These are phyloP conservation scores for Stephania japonica DNA, from an alignment of 164 flowering plant genomes.

Conservation along the genomic window DNA sequence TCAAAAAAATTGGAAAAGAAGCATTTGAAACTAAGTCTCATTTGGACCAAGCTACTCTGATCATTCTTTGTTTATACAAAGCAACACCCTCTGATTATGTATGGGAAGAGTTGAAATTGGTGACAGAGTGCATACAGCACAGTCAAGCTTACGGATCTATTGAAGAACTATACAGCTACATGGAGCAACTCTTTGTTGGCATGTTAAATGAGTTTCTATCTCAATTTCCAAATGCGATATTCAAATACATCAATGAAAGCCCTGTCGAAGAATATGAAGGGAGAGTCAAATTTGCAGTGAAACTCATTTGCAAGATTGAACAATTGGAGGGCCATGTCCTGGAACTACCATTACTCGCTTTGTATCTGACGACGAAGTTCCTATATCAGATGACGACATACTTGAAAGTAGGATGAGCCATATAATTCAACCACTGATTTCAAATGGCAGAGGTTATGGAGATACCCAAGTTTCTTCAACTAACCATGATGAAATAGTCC, in stretches of 20 bases:
- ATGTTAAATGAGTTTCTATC: not conserved
- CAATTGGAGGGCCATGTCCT: not conserved
- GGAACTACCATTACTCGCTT: no score
- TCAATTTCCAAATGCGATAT: conserved; percentile 7
- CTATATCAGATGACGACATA: no score
- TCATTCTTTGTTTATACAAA: not conserved
- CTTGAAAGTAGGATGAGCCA: no score
- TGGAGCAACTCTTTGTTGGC: not conserved
- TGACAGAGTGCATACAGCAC: not conserved
- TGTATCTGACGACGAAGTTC: no score
- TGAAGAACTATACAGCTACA: not conserved
- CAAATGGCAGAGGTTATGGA: no score
- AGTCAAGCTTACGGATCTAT: not conserved
- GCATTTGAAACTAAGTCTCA: not conserved
- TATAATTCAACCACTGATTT: no score
- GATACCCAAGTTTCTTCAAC: no score
- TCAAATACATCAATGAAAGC: conserved; percentile 6
- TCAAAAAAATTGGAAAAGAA: no score
- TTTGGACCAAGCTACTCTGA: not conserved
- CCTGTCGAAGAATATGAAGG: not conserved
- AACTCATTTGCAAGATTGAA: conserved; percentile 1
- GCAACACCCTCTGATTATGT: not conserved
- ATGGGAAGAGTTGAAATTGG: not conserved
- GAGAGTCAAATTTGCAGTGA: not conserved
- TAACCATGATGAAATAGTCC: no score